Conservation (phyloP, 148 eudicot genomes). For the Persicaria maculosa region DNA sequence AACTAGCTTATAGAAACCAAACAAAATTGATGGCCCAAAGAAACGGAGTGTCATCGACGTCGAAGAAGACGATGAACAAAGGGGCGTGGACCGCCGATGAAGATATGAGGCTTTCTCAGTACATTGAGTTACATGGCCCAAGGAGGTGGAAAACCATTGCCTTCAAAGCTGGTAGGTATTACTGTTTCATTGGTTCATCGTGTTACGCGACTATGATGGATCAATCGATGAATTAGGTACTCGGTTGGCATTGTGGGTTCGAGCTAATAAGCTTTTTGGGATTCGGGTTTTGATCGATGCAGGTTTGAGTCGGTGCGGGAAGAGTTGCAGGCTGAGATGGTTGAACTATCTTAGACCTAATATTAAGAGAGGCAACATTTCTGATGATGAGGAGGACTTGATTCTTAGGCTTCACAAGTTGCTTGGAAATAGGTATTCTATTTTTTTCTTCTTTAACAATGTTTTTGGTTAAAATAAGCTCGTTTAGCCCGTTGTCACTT, state of each 20-base stretch:
- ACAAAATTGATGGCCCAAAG: conserved; percentile 18
- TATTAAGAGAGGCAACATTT: conserved; percentile 62
- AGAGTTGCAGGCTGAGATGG: conserved; percentile 81
- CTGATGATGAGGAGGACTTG: conserved; percentile 65
- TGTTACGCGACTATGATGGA: no score
- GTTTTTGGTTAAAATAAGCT: no score
- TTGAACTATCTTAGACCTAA: conserved; percentile 70
- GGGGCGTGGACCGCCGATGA: conserved; percentile 78
- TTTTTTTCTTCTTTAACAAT: no score
- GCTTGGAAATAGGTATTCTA: conserved; percentile 58
- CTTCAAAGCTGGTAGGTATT: conserved; percentile 40
- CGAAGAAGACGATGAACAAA: conserved; percentile 31
- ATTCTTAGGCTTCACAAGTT: conserved; percentile 74
- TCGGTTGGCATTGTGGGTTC: no score
- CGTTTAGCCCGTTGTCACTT: no score
- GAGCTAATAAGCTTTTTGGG: background rate
- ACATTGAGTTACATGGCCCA: conserved; percentile 43
- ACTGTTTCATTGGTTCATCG: no score
- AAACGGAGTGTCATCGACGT: background rate
- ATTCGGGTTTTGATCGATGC: conserved; percentile 4
- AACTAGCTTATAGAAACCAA: background rate
- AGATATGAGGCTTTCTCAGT: conserved; percentile 39
- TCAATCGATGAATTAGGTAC: no score
- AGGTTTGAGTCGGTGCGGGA: conserved; percentile 63
- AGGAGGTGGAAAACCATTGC: conserved; percentile 54